Evolutionary conservation across 306 rosid genomes (phyloP).

Genomic region (Fragaria iinumae): DNA sequence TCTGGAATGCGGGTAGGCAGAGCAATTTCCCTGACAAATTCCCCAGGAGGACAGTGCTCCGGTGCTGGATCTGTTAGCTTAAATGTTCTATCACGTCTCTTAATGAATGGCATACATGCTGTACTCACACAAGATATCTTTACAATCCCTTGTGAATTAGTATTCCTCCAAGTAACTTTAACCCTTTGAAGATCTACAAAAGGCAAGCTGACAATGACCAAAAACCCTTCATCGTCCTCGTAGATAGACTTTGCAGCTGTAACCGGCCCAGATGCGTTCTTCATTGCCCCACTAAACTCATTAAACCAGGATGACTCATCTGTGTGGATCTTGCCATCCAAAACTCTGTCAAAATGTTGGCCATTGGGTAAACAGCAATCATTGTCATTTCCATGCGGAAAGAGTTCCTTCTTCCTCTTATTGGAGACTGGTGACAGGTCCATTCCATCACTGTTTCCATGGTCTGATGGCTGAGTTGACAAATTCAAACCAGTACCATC

Average conservation of each 20-base stretch:
- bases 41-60: slow-evolving; percentile 66
- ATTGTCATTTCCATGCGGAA: slow-evolving; percentile 38
- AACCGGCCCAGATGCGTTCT: slow-evolving; percentile 49
- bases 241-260: slow-evolving; percentile 60
- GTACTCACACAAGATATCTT: slow-evolving; percentile 59
- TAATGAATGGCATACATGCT: slow-evolving; percentile 48
- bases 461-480: slow-evolving; percentile 48
- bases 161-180: slow-evolving; percentile 63
- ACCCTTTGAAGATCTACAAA: slow-evolving; percentile 58
- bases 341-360: slow-evolving; percentile 34
- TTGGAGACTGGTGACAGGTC: slow-evolving; percentile 39
- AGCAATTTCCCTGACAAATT: slow-evolving; percentile 55
- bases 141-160: slow-evolving; percentile 50
- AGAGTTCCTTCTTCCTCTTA: slow-evolving; percentile 56
- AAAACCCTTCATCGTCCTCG: slow-evolving; percentile 57
- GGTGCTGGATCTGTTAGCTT: slow-evolving; percentile 57
- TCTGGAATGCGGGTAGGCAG: slow-evolving; percentile 64
- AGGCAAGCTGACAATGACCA: slow-evolving; percentile 56
- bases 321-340: slow-evolving; percentile 40
- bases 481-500: slow-evolving; percentile 56
- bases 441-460: slow-evolving; percentile 35
- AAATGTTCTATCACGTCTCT: slow-evolving; percentile 57
- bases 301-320: slow-evolving; percentile 49
- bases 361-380: slow-evolving; percentile 42
- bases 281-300: slow-evolving; percentile 54